Conservation (phyloP, 2,329 filamentous ascomycete genomes). For the Ophiostoma sp. region DNA sequence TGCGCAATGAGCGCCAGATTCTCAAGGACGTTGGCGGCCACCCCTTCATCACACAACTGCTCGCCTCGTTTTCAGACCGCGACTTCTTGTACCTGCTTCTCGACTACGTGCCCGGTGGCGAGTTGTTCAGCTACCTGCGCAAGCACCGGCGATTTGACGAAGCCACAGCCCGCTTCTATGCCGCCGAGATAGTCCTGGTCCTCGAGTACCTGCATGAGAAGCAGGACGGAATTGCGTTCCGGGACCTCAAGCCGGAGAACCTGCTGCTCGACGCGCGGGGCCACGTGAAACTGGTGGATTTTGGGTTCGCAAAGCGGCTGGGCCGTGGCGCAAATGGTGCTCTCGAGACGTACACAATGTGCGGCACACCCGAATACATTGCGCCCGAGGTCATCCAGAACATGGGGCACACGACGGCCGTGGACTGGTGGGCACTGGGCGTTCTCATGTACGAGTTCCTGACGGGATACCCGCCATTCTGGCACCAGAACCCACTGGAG, state of each 20-base stretch:
- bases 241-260: slow-evolving; percentile 79
- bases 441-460: slow-evolving; percentile 81
- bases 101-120: slow-evolving; percentile 76
- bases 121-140: slow-evolving; percentile 78
- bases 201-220: slow-evolving; percentile 75
- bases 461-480: slow-evolving; percentile 80
- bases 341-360: slow-evolving; percentile 72
- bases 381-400: slow-evolving; percentile 81
- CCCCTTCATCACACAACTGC: slow-evolving; percentile 75
- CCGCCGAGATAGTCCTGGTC: slow-evolving; percentile 76
- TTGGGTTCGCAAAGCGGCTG: slow-evolving; percentile 77
- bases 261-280: slow-evolving; percentile 70
- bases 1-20: slow-evolving; percentile 75
- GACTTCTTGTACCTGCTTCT: slow-evolving; percentile 79
- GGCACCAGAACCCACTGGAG: slow-evolving; percentile 80
- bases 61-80: slow-evolving; percentile 72
- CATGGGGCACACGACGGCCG: slow-evolving; percentile 68
- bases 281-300: slow-evolving; percentile 78
- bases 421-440: slow-evolving; percentile 84
- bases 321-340: slow-evolving; percentile 44
- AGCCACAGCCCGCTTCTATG: slow-evolving; percentile 72
- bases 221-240: slow-evolving; percentile 71
- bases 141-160: slow-evolving; percentile 75
- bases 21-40: slow-evolving; percentile 72
- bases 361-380: slow-evolving; percentile 78